Percentiles rank a stretch among this genome's conserved stretches.
phyloP scores from a whole-genome alignment of 139 green algal genomes.

The Ettlia oleoabundans region DNA sequence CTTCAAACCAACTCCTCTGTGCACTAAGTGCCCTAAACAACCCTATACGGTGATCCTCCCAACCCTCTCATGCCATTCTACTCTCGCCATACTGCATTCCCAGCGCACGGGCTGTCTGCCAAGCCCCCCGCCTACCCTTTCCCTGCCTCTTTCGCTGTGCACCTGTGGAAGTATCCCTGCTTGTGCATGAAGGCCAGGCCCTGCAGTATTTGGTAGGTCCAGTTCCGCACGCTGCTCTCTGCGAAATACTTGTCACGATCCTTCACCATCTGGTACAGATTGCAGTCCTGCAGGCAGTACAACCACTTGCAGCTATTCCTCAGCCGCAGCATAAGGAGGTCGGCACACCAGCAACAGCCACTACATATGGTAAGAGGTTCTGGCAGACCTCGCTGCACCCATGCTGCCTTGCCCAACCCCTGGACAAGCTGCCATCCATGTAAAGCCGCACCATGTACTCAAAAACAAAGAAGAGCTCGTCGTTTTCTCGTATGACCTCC shows the following conservation, averaged over 20 bases:
- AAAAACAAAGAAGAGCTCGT: constrained; percentile 98
- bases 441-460: constrained; percentile 88
- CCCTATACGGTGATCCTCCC: too few species aligned
- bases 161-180: constrained; percentile 92
- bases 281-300: constrained; percentile 88
- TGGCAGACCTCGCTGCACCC: too few species aligned
- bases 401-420: too few species aligned
- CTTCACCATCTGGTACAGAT: constrained; percentile 97
- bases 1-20: too few species aligned
- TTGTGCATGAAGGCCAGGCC: constrained; percentile 95
- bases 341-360: not conserved
- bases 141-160: not conserved
- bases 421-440: too few species aligned
- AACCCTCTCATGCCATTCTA: too few species aligned
- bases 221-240: constrained; percentile 84
- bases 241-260: constrained; percentile 83
- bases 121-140: not conserved
- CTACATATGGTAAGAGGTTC: not conserved
- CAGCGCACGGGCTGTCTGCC: too few species aligned
- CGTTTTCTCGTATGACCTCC: constrained; percentile 96
- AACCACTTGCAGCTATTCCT: too few species aligned
- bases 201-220: constrained; percentile 91
- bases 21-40: too few species aligned
- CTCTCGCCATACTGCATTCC: too few species aligned
- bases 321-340: too few species aligned